Conservation (phyloP, 176 grass and related monocot genomes). For the Carex cristatella region DNA sequence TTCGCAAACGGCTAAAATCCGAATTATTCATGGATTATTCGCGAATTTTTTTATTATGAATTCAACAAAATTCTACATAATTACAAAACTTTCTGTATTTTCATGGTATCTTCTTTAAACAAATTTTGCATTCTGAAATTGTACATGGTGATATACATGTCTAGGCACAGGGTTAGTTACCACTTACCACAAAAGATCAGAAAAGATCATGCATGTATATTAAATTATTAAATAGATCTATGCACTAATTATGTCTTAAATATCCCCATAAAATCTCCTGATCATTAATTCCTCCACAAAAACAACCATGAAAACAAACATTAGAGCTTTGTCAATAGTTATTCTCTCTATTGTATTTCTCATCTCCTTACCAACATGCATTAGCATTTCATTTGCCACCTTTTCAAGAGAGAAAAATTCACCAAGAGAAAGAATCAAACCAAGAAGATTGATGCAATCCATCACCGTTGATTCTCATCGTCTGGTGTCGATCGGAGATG, state of each 20-base stretch:
- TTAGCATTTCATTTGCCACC: neutral
- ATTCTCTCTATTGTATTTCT: neutral
- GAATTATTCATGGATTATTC: too few relatives aligned
- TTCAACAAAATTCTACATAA: neutral
- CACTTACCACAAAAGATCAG: neutral
- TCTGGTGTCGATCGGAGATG: neutral
- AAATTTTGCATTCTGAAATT: neutral
- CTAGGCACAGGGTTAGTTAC: neutral
- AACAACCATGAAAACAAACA: constrained; percentile 11
- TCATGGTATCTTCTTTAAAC: neutral
- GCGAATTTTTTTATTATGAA: too few relatives aligned
- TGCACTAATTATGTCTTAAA: neutral
- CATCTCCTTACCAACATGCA: neutral
- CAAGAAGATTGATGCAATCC: neutral
- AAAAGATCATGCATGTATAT: neutral
- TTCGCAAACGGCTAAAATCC: too few relatives aligned
- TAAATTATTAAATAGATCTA: neutral
- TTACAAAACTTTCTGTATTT: neutral
- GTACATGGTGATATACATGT: neutral
- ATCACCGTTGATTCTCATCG: neutral
- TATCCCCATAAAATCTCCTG: neutral
- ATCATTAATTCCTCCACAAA: neutral
- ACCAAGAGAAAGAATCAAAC: neutral
- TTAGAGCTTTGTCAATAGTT: neutral
- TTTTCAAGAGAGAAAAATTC: neutral